Percentiles rank a stretch among this genome's conserved stretches.
Evolutionary conservation across 2,329 filamentous ascomycete species (phyloP).

Genomic region (Trichoderma harzianum): DNA sequence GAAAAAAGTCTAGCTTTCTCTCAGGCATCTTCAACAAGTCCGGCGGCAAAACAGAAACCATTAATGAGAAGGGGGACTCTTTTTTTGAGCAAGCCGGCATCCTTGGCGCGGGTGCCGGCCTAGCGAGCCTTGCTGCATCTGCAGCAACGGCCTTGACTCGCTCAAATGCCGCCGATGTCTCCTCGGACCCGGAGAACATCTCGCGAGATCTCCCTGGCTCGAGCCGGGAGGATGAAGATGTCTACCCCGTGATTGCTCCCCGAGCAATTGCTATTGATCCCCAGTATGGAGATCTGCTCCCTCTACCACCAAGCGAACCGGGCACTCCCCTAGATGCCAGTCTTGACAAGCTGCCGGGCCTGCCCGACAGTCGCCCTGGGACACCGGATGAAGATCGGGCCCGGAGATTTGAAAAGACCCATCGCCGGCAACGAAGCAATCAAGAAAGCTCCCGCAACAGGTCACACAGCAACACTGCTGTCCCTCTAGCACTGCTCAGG

Average conservation of each 20-base stretch:
- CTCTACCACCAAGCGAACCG: conserved; percentile 59
- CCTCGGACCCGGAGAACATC: conserved; percentile 37
- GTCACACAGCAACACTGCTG: conserved; percentile 55
- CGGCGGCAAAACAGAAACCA: conserved; percentile 26
- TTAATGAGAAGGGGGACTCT: conserved; percentile 49
- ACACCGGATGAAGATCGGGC: conserved; percentile 50
- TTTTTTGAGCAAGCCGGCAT: conserved; percentile 72
- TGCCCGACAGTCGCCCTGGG: conserved; percentile 60
- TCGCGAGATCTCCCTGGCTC: conserved; percentile 24
- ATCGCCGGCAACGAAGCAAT: conserved; percentile 48
- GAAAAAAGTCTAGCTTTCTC: conserved; percentile 43
- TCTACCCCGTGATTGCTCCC: conserved; percentile 57
- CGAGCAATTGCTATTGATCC: conserved; percentile 63
- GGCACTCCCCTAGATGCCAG: conserved; percentile 42
- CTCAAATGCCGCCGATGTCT: conserved; percentile 46
- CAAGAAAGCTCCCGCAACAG: conserved; percentile 38
- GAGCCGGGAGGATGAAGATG: conserved; percentile 33
- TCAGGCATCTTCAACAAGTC: conserved; percentile 50
- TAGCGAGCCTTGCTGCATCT: conserved; percentile 49
- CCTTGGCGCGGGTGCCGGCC: conserved; percentile 67
- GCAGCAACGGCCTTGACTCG: conserved; percentile 39
- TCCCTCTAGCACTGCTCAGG: conserved; percentile 55
- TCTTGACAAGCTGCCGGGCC: conserved; percentile 44
- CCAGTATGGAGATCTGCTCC: conserved; percentile 61
- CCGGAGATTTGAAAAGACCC: conserved; percentile 39